Conservation (phyloP, 2,329 filamentous ascomycete species). For the Calonectria henricotiae region DNA sequence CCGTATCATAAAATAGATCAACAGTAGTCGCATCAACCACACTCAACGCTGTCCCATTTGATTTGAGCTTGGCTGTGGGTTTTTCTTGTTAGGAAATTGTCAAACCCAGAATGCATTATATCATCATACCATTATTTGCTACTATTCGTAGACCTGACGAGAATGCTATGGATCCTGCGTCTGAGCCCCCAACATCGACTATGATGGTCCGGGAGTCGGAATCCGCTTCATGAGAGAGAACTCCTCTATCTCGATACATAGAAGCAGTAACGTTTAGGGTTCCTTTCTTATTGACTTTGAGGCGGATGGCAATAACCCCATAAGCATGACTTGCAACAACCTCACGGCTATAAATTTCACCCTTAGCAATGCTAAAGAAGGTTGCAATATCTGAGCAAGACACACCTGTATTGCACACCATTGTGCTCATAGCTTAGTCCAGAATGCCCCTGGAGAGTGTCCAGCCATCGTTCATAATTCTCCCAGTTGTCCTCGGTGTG, state of each 20-base stretch:
- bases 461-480: conserved; percentile 7
- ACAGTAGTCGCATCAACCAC: conserved; percentile 3
- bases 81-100: neutral
- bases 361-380: neutral
- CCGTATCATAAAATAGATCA: conserved; percentile 1
- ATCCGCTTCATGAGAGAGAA: neutral
- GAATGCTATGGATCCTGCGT: neutral
- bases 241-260: neutral
- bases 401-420: neutral
- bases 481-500: neutral
- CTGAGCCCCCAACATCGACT: neutral
- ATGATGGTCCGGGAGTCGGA: neutral
- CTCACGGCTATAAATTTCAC: neutral
- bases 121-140: neutral
- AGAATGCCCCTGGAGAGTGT: neutral
- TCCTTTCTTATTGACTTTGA: neutral
- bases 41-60: neutral
- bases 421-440: conserved; percentile 3
- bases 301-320: neutral
- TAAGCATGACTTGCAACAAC: conserved; percentile 1
- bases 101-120: neutral
- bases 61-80: neutral
- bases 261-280: neutral
- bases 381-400: rapidly evolving
- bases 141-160: neutral